phyloP scores from a whole-genome alignment of 805 yeast species.

The Soucietia sequanensis region DNA sequence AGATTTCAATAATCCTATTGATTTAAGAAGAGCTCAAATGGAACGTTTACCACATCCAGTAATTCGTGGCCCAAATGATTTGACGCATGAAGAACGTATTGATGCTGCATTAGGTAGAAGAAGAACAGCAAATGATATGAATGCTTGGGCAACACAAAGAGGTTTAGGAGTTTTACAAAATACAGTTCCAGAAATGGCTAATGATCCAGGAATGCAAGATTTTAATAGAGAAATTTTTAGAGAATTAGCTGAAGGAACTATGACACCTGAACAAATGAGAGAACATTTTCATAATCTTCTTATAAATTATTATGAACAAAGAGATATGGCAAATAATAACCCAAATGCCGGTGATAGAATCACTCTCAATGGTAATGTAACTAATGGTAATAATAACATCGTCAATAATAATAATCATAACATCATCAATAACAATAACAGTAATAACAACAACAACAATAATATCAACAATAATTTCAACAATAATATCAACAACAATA shows the following conservation, averaged over 20 bases:
- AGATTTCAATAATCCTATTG: slow-evolving; percentile 12
- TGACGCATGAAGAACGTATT: neutral
- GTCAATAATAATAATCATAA: too few species aligned
- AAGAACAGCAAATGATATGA: slow-evolving; percentile 17
- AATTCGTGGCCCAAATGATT: neutral
- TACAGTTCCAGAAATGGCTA: slow-evolving; percentile 4
- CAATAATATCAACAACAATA: slow-evolving; percentile 8
- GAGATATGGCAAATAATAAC: slow-evolving; percentile 7
- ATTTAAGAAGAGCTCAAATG: neutral
- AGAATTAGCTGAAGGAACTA: slow-evolving; percentile 28
- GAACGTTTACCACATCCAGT: neutral
- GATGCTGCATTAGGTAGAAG: slow-evolving; percentile 16
- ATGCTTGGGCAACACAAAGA: slow-evolving; percentile 22
- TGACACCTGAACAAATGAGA: slow-evolving; percentile 32
- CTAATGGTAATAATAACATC: neutral
- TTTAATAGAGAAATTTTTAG: slow-evolving; percentile 31
- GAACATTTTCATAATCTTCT: slow-evolving; percentile 30
- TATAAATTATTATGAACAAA: slow-evolving; percentile 25
- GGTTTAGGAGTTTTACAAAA: slow-evolving; percentile 26
- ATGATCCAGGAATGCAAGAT: slow-evolving; percentile 21
- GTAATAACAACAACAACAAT: too few species aligned
- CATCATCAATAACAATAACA: too few species aligned
- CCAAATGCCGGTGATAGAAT: too few species aligned
- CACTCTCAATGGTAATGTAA: neutral
- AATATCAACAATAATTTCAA: too few species aligned